Evolutionary conservation across 2,329 filamentous ascomycete species (phyloP).

Genomic region (Pyricularia sp.): DNA sequence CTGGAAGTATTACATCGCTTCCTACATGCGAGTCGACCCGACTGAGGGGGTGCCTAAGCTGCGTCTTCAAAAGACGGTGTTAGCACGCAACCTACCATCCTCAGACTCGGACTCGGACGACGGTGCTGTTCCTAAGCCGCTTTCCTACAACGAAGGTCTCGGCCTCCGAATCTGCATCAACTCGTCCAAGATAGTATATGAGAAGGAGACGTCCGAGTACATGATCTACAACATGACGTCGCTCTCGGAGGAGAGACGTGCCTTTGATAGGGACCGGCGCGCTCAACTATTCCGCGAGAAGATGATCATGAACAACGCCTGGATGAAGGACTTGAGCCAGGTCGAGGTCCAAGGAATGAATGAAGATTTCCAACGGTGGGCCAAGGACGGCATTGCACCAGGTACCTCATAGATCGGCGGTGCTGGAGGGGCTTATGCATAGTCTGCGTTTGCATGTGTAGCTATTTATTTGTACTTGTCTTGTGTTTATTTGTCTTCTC

Average conservation of each 20-base stretch:
- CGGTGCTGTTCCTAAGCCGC: slow-evolving; percentile 44
- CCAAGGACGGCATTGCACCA: slow-evolving; percentile 27
- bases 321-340: slow-evolving; percentile 67
- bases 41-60: slow-evolving; percentile 64
- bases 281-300: slow-evolving; percentile 55
- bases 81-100: slow-evolving; percentile 57
- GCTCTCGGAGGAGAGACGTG: slow-evolving; percentile 36
- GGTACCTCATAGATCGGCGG: not conserved
- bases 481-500: not conserved
- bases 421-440: not conserved
- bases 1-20: slow-evolving; percentile 94
- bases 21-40: slow-evolving; percentile 76
- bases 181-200: slow-evolving; percentile 69
- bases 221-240: slow-evolving; percentile 59
- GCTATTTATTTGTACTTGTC: not conserved
- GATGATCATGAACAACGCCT: slow-evolving; percentile 67
- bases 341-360: slow-evolving; percentile 65
- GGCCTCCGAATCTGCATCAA: slow-evolving; percentile 63
- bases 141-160: slow-evolving; percentile 54
- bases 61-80: slow-evolving; percentile 53
- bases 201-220: slow-evolving; percentile 55
- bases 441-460: not conserved
- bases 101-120: slow-evolving; percentile 52
- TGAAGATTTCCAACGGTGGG: slow-evolving; percentile 44
- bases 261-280: slow-evolving; percentile 21